Percentiles rank a stretch among this genome's conserved stretches.
These are phyloP conservation scores for Claviceps paspali DNA, from an alignment of 2,329 filamentous ascomycete genomes.

Conservation along the genomic window DNA sequence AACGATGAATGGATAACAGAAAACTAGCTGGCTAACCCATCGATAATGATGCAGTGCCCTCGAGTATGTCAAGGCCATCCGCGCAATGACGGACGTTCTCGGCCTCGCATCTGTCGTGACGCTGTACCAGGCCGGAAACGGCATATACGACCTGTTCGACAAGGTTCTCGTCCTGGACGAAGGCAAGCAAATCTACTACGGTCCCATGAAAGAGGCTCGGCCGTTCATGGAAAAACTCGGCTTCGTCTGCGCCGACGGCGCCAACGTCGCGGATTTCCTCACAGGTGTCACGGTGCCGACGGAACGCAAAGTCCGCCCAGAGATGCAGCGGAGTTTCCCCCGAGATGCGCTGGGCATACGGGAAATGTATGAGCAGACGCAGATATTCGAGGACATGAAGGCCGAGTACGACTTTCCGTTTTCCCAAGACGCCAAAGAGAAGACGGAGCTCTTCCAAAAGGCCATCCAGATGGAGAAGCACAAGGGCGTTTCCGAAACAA, in stretches of 20 bases:
- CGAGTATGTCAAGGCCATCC: constrained; percentile 43
- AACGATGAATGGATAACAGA: no score
- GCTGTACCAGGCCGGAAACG: constrained; percentile 55
- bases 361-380: constrained; percentile 34
- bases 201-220: constrained; percentile 38
- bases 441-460: constrained; percentile 38
- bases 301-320: constrained; percentile 44
- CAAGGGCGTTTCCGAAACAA: constrained; percentile 34
- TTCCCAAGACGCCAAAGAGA: constrained; percentile 28
- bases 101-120: constrained; percentile 47
- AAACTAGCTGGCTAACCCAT: not conserved
- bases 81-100: constrained; percentile 47
- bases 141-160: constrained; percentile 54
- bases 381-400: constrained; percentile 33
- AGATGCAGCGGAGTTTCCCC: constrained; percentile 26
- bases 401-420: constrained; percentile 42
- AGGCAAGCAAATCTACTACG: constrained; percentile 52
- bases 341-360: constrained; percentile 29
- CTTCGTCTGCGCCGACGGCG: constrained; percentile 45
- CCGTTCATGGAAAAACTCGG: constrained; percentile 51
- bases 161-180: constrained; percentile 54
- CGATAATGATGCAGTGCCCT: constrained; percentile 28
- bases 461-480: constrained; percentile 39
- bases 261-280: constrained; percentile 50
- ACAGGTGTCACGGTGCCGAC: constrained; percentile 52